Evolutionary conservation across 2,329 filamentous ascomycete species (phyloP), one percentile per base, ranked within the genome.

Genomic region (Claviceps capensis): DNA sequence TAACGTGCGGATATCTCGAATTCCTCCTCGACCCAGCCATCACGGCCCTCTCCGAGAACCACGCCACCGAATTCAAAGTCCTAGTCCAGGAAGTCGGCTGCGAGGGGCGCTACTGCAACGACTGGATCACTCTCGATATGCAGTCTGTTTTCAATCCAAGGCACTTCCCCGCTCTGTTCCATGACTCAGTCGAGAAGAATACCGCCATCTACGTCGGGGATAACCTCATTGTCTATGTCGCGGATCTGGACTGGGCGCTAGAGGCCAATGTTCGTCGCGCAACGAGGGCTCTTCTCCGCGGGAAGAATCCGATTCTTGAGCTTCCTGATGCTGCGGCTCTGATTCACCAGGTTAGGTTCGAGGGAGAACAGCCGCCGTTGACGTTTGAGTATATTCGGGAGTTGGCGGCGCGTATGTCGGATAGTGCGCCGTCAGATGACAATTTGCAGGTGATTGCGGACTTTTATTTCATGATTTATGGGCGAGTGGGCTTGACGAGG

Each of bases 1-100:
- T 53, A 17, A 45, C 58, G 16, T 61, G 60, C 9, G 53, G 55
- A 13, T 56, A 61, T 45, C 56, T 63, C 36, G 61, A 63, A 53
- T 56, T 55, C 23, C 48, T 64, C 4, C 55, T 60, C 36, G 59
- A 63, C 47, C 61, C 61, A 3, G 60, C 62, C 49, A 47, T 63
- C 5, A 56, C 60, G 14, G 55, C 58, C 3, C 55, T 52, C 30
- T 34, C 30, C 2, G 17, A 47, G 9, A 55, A 59, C 16, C 63
- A 61, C 52, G 48, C 51, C 7, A 38, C 52, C 7, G 57, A 58
- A 13, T 56, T 62, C 22, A 19, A 42, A 26, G 19, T 22, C n/a
- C 55, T 52, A 5, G 47, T 63, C 19, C n/a, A 36, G 6, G 26
- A 41, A 4, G 59, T 59, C 14, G 54, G 56, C 1, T 44, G 50